These are phyloP conservation scores for Fusarium praegraminearum DNA, from an alignment of 2,329 filamentous ascomycete species.

Conservation along the genomic window DNA sequence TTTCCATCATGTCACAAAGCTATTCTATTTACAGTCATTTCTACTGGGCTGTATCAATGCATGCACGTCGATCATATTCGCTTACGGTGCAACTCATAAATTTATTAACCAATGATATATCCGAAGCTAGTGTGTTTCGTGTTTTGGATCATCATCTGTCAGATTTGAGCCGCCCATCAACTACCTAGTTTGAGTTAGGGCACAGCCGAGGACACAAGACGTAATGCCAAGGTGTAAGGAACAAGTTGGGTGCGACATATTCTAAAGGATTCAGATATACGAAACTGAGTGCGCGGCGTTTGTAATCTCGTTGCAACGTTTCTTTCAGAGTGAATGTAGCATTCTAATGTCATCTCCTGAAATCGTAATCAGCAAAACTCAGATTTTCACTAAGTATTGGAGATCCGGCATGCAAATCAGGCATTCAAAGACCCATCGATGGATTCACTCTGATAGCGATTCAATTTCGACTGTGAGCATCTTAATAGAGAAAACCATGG, in stretches of 20 bases:
- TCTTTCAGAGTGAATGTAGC: not conserved
- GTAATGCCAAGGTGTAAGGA: not conserved
- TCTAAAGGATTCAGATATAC: not conserved
- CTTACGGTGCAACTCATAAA: too few species aligned
- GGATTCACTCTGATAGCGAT: not conserved
- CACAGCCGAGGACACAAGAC: not conserved
- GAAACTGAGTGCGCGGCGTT: not conserved
- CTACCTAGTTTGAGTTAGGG: not conserved
- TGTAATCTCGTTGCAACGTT: not conserved
- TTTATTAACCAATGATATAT: not conserved
- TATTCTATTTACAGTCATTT: not conserved
- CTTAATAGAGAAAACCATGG: not conserved
- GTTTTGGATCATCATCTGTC: conserved; percentile 1
- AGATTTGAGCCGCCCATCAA: not conserved
- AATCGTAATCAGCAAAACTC: not conserved
- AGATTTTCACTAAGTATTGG: not conserved
- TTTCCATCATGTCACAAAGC: not conserved
- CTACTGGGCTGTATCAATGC: not conserved
- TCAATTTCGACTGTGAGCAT: accelerated
- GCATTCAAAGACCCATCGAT: too few species aligned
- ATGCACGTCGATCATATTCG: not conserved
- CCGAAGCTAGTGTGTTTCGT: not conserved
- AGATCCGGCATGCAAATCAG: too few species aligned
- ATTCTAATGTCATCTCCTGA: not conserved
- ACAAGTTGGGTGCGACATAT: not conserved